These are phyloP conservation scores for Pseudozyma thailandica DNA, from an alignment of 1,284 basidiomycete genomes.

Conservation along the genomic window DNA sequence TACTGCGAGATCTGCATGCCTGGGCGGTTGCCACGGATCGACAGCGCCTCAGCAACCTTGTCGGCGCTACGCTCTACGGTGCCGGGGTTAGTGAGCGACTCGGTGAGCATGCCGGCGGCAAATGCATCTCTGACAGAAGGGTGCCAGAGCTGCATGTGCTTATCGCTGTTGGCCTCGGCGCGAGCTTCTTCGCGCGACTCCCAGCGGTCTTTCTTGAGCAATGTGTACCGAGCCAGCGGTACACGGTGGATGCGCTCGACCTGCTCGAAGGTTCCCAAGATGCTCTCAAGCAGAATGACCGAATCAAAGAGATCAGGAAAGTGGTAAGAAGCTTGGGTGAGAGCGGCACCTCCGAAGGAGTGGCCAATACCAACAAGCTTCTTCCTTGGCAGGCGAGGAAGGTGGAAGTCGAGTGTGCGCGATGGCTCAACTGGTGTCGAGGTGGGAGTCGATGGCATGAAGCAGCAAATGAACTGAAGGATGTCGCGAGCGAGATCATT, in stretches of 20 bases:
- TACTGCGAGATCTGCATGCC: conserved; percentile 37
- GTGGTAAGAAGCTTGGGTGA: conserved; percentile 36
- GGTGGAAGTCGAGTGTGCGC: conserved; percentile 42
- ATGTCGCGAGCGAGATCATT: conserved; percentile 47
- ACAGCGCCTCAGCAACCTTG: conserved; percentile 41
- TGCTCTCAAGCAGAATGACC: conserved; percentile 36
- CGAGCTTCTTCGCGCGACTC: conserved; percentile 36
- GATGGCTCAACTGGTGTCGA: conserved; percentile 37
- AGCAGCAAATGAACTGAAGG: conserved; percentile 48
- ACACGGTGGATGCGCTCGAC: conserved; percentile 26
- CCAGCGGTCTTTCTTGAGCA: conserved; percentile 44
- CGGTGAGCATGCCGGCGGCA: conserved; percentile 35
- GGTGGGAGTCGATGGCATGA: conserved; percentile 36
- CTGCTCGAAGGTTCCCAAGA: conserved; percentile 31
- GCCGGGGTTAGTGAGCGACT: conserved; percentile 29
- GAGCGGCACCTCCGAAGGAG: conserved; percentile 42
- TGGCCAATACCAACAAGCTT: conserved; percentile 47
- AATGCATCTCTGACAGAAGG: conserved; percentile 39
- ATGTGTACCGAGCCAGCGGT: conserved; percentile 45
- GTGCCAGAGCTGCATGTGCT: conserved; percentile 43
- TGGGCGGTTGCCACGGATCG: conserved; percentile 45
- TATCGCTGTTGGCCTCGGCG: conserved; percentile 30
- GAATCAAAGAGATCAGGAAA: conserved; percentile 43
- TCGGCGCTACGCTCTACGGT: conserved; percentile 40
- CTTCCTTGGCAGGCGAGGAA: conserved; percentile 40